Base-by-base conservation (phyloP, 2,329 filamentous ascomycete species). In the Verticillium zaregamsianum region DNA sequence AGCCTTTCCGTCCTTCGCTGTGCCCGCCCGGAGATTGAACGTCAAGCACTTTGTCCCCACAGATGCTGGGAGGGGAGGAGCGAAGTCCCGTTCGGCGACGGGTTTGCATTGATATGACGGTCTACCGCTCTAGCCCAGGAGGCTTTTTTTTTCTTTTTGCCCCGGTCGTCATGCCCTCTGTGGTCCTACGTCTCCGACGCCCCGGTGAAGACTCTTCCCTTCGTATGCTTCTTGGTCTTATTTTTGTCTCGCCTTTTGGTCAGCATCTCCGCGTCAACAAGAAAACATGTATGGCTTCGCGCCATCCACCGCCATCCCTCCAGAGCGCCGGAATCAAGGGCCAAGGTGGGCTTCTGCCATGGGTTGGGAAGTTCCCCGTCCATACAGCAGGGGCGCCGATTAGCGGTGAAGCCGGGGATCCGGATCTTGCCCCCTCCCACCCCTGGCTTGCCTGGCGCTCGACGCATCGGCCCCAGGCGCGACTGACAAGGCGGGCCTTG, bases 351-450 rank as follows among this genome's bases (percentile, higher is more conserved):
- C 45, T 58, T 49, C 23, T 17, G 37, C 11, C 20, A 25, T 32
- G 28, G 39, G 57, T 25, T 58, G 23, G n/a, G 12, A 49, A 9
- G 39, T 58, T 58, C 57, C 57, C 57, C 57, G 57, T 58, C 57
- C 57, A 58, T 33, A 58, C 57, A 49, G 25, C 37, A 32, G 45
- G 28, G 25, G 23, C 28, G 14, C 9, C 17, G 37, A 49, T 58
- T 39, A 20, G 57, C 57, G 57, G 57, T 58, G 57, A 58, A 49
- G 39, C 40, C 57, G 15, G 37, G 57, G 37, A 49, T 49, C 45
- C 45, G 20, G 45, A n/a, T 23, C 20, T 23, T 14, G 8, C 4
- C 45, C 17, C 20, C 20, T 17, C 8, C 39, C n/a, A n/a, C 15
- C 17, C 45, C n/a, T 49, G 45, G 17, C n/a, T 40, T 40, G 15